A percentile compares a stretch with the other conserved stretches of the same genome.
Conservation (phyloP, 108 stramenopile species). For the Asterionellopsis glacialis region DNA sequence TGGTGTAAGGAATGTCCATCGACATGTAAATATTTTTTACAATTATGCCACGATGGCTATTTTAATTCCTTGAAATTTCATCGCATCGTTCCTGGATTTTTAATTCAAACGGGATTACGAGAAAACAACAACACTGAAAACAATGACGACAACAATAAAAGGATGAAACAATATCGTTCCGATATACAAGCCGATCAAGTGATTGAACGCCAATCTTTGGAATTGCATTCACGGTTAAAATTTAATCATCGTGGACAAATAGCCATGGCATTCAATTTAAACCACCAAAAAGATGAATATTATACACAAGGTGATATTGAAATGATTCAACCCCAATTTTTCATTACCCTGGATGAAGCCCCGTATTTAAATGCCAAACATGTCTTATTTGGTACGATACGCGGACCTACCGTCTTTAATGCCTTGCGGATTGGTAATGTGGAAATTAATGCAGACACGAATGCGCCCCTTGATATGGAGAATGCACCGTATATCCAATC, state of each 20-base stretch:
- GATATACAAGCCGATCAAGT: conserved; percentile 28
- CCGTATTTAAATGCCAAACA: conserved; percentile 87
- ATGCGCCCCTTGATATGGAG: conserved; percentile 39
- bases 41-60: conserved; percentile 88
- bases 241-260: conserved; percentile 94
- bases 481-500: conserved; percentile 58
- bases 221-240: conserved; percentile 82
- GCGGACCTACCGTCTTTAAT: conserved; percentile 93
- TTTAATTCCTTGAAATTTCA: conserved; percentile 77
- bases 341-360: conserved; percentile 90
- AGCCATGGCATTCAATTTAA: conserved; percentile 81
- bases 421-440: conserved; percentile 83
- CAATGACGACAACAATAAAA: conserved; percentile 11
- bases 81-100: conserved; percentile 81
- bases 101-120: conserved; percentile 81
- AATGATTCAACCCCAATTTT: conserved; percentile 90
- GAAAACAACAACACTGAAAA: conserved; percentile 13
- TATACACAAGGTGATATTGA: conserved; percentile 16
- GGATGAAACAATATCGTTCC: conserved; percentile 24
- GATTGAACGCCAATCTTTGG: conserved; percentile 63
- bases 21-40: conserved; percentile 85
- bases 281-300: conserved; percentile 11
- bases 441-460: conserved; percentile 57
- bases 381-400: conserved; percentile 87
- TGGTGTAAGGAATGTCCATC: conserved; percentile 91